These are phyloP conservation scores for Venturia carpophila DNA, from an alignment of 2,329 filamentous ascomycete species.

Conservation along the genomic window DNA sequence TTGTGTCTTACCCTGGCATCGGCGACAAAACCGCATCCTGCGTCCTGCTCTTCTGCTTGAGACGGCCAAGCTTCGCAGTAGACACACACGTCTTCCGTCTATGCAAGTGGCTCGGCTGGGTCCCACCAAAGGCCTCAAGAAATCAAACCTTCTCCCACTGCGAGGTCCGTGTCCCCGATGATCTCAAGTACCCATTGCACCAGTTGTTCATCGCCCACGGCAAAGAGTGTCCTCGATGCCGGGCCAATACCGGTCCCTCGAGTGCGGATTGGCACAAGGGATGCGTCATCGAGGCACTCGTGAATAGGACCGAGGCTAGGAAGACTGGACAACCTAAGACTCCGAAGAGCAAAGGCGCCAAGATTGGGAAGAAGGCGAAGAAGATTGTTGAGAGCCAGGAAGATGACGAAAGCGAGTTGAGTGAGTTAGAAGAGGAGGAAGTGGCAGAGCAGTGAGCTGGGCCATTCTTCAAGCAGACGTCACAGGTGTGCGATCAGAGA, in stretches of 20 bases:
- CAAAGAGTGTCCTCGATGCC: slow-evolving; percentile 52
- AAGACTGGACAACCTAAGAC: slow-evolving; percentile 33
- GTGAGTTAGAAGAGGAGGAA: slow-evolving; percentile 8
- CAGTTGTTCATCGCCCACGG: slow-evolving; percentile 55
- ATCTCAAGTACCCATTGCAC: slow-evolving; percentile 56
- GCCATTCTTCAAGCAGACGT: background rate
- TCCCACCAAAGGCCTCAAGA: slow-evolving; percentile 38
- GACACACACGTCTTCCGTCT: slow-evolving; percentile 61
- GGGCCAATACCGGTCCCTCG: slow-evolving; percentile 50
- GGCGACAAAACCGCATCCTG: slow-evolving; percentile 60
- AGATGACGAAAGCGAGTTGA: slow-evolving; percentile 11
- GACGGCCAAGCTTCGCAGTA: slow-evolving; percentile 55
- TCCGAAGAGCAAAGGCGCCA: background rate
- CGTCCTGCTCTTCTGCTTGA: slow-evolving; percentile 56
- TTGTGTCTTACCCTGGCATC: slow-evolving; percentile 54
- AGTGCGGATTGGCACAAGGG: slow-evolving; percentile 56
- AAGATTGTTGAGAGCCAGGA: background rate
- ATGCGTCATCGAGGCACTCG: slow-evolving; percentile 57
- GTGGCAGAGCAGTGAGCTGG: background rate
- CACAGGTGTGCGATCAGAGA: background rate
- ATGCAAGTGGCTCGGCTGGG: slow-evolving; percentile 54
- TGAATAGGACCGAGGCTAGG: slow-evolving; percentile 48
- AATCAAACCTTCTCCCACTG: slow-evolving; percentile 50
- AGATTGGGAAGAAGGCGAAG: background rate
- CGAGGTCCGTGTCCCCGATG: slow-evolving; percentile 53